These are phyloP conservation scores for Chrysanthemum lavandulifolium DNA, from an alignment of 129 eudicot genomes.

Conservation along the genomic window DNA sequence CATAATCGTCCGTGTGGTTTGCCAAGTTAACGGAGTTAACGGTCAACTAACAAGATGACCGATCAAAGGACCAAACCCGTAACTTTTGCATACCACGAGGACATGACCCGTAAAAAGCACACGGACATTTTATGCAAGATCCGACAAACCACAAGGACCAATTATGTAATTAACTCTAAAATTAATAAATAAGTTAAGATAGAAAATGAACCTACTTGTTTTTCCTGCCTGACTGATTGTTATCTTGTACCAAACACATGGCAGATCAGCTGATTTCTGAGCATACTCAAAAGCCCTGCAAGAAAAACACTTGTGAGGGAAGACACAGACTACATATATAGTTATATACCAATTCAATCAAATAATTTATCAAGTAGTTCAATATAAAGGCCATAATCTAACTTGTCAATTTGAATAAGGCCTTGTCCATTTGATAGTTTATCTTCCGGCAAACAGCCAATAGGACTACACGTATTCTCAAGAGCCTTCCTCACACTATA, in stretches of 20 bases:
- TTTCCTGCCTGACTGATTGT: slow-evolving; percentile 74
- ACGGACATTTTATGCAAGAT: too few species aligned
- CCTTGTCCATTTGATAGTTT: slow-evolving; percentile 88
- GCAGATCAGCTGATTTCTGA: slow-evolving; percentile 55
- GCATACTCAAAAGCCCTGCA: slow-evolving; percentile 89
- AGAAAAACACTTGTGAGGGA: slow-evolving; percentile 15
- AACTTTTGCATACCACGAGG: too few species aligned
- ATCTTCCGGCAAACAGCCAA: slow-evolving; percentile 85
- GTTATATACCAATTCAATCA: slow-evolving; percentile 1
- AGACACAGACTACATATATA: background rate
- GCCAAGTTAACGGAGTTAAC: too few species aligned
- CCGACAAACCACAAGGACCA: too few species aligned
- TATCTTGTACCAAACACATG: slow-evolving; percentile 69
- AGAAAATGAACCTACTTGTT: slow-evolving; percentile 47
- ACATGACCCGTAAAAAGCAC: too few species aligned
- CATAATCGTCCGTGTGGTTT: too few species aligned
- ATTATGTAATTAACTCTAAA: too few species aligned
- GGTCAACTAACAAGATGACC: too few species aligned
- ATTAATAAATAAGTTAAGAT: slow-evolving; percentile 7
- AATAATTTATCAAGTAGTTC: slow-evolving; percentile 7
- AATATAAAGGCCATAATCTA: slow-evolving; percentile 29
- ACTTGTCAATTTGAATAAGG: slow-evolving; percentile 97
- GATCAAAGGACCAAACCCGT: too few species aligned
- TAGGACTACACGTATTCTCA: slow-evolving; percentile 82
- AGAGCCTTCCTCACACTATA: slow-evolving; percentile 85